Conservation (phyloP, 805 yeast species). For the Sugiyamaella qingdaonensis region DNA sequence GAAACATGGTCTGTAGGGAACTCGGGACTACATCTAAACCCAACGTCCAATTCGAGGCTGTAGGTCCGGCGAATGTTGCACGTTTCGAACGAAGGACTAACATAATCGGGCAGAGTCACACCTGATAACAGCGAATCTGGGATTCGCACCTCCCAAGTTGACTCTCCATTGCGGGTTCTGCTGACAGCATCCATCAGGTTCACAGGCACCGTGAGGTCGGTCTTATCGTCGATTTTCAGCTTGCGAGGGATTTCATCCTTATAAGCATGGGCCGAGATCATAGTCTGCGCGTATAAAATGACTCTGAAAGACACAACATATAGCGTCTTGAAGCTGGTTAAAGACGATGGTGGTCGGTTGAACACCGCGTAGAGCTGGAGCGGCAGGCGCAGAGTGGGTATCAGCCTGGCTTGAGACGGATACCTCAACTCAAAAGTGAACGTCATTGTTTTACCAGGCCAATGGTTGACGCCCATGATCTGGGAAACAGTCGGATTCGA, state of each 20-base stretch:
- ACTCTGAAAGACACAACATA: conserved; percentile 41
- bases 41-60: conserved; percentile 34
- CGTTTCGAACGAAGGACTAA: conserved; percentile 52
- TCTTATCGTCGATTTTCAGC: conserved; percentile 25
- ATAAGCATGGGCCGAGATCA: conserved; percentile 28
- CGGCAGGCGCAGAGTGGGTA: conserved; percentile 39
- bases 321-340: conserved; percentile 20
- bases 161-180: conserved; percentile 6
- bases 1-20: conserved; percentile 16
- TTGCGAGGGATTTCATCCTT: conserved; percentile 14
- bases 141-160: conserved; percentile 17
- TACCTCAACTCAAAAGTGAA: conserved; percentile 46
- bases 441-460: conserved; percentile 18
- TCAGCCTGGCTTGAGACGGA: conserved; percentile 43
- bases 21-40: conserved; percentile 22
- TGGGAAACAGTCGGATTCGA: conserved; percentile 9
- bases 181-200: conserved; percentile 12
- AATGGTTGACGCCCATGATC: conserved; percentile 14
- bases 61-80: conserved; percentile 53
- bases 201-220: conserved; percentile 17
- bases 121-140: conserved; percentile 31
- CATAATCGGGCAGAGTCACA: conserved; percentile 44
- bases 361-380: conserved; percentile 22
- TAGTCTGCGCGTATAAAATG: conserved; percentile 29
- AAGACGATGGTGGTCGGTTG: conserved; percentile 10